phyloP scores from a whole-genome alignment of 306 rosid species.

The Trichosanthes truncata region DNA sequence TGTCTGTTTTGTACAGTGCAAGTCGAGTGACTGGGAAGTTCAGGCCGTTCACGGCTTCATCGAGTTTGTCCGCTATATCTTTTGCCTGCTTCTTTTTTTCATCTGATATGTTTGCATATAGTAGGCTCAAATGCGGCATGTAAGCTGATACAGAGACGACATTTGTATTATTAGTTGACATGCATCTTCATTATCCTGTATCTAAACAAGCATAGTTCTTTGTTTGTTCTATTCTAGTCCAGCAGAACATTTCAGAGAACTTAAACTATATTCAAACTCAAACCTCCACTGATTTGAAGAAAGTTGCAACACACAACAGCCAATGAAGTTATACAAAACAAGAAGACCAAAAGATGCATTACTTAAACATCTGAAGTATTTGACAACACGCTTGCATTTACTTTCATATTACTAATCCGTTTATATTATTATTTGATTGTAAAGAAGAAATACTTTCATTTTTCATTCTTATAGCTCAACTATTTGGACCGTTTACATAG shows the following conservation, averaged over 20 bases:
- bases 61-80: conserved; percentile 45
- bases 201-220: background rate
- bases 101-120: conserved; percentile 52
- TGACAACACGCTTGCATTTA: background rate
- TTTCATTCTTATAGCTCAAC: background rate
- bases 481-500: background rate
- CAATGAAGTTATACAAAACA: too few species aligned
- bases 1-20: conserved; percentile 74
- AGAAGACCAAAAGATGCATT: too few species aligned
- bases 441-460: background rate
- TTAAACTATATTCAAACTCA: too few species aligned
- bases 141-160: conserved; percentile 32
- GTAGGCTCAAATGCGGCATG: conserved; percentile 78
- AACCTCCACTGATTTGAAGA: background rate
- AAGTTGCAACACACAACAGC: too few species aligned
- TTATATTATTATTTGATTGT: background rate
- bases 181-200: background rate
- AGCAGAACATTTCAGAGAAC: background rate
- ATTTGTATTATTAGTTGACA: background rate
- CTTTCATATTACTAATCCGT: background rate
- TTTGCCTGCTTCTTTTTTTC: conserved; percentile 64
- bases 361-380: too few species aligned
- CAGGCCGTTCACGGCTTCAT: conserved; percentile 33
- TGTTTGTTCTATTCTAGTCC: background rate
- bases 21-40: conserved; percentile 52